phyloP scores from a whole-genome alignment of 768 basidiomycete genomes.

The Tubosaeta sp. region DNA sequence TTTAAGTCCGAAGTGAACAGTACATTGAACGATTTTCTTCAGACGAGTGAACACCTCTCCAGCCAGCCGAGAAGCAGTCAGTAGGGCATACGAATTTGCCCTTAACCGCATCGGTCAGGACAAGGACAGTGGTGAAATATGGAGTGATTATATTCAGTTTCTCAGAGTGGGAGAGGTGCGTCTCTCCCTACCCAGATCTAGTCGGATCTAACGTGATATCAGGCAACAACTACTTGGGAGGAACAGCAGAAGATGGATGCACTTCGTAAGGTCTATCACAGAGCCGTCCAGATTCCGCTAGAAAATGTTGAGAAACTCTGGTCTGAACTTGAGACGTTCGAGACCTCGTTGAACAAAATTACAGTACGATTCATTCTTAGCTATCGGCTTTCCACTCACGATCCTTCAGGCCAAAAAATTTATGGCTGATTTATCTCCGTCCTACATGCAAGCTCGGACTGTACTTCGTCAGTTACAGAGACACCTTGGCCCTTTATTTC shows the following conservation, averaged over 20 bases:
- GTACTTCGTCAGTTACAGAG: constrained; percentile 80
- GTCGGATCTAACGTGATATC: constrained; percentile 6
- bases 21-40: constrained; percentile 14
- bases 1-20: constrained; percentile 3
- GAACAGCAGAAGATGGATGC: constrained; percentile 94
- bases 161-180: constrained; percentile 74
- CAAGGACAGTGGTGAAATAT: constrained; percentile 87
- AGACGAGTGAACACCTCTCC: constrained; percentile 71
- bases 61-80: constrained; percentile 68
- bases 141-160: constrained; percentile 93
- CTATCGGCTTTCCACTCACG: constrained; percentile 9
- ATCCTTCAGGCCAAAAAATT: constrained; percentile 82
- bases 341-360: constrained; percentile 82
- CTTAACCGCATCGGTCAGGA: constrained; percentile 87
- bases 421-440: constrained; percentile 85
- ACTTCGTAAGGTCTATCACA: constrained; percentile 86
- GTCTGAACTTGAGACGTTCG: constrained; percentile 92
- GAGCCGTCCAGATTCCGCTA: constrained; percentile 91
- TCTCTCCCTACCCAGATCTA: background rate
- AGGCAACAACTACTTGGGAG: constrained; percentile 88
- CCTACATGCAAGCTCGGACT: constrained; percentile 93
- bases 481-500: constrained; percentile 59
- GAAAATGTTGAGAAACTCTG: constrained; percentile 91
- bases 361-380: constrained; percentile 44
- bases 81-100: constrained; percentile 91